Evolutionary conservation across 2,329 filamentous ascomycete genomes (phyloP).

Genomic region (Apiospora sp.): DNA sequence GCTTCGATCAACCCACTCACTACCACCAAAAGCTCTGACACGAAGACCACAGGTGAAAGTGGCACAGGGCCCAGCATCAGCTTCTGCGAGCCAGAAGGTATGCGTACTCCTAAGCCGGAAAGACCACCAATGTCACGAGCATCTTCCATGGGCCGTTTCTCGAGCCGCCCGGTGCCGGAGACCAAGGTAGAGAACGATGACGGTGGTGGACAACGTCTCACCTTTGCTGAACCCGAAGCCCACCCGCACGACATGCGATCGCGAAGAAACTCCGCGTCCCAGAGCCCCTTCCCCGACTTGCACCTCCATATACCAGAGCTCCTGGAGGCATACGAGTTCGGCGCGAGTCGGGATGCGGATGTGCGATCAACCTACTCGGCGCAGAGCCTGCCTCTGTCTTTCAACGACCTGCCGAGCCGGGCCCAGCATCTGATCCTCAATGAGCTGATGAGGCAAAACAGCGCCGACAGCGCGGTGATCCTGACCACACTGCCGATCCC

Average conservation of each 20-base stretch:
- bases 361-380: constrained; percentile 59
- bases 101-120: constrained; percentile 39
- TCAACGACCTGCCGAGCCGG: constrained; percentile 85
- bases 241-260: constrained; percentile 48
- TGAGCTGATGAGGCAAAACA: constrained; percentile 77
- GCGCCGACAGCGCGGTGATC: constrained; percentile 75
- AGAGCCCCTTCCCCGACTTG: constrained; percentile 43
- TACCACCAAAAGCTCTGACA: constrained; percentile 67
- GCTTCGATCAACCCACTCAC: constrained; percentile 70
- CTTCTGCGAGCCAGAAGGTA: constrained; percentile 65
- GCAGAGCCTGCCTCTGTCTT: constrained; percentile 74
- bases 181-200: constrained; percentile 65
- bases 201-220: constrained; percentile 67
- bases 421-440: constrained; percentile 89
- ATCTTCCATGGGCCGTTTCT: constrained; percentile 64
- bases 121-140: constrained; percentile 52
- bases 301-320: constrained; percentile 54
- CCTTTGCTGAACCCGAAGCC: constrained; percentile 60
- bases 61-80: constrained; percentile 75
- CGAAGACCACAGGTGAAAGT: constrained; percentile 70
- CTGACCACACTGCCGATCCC: constrained; percentile 87
- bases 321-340: constrained; percentile 48
- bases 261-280: constrained; percentile 47
- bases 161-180: constrained; percentile 69
- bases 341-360: constrained; percentile 34